phyloP scores from a whole-genome alignment of 2,329 filamentous ascomycete species.

The Arthrobotrys musiformis region DNA sequence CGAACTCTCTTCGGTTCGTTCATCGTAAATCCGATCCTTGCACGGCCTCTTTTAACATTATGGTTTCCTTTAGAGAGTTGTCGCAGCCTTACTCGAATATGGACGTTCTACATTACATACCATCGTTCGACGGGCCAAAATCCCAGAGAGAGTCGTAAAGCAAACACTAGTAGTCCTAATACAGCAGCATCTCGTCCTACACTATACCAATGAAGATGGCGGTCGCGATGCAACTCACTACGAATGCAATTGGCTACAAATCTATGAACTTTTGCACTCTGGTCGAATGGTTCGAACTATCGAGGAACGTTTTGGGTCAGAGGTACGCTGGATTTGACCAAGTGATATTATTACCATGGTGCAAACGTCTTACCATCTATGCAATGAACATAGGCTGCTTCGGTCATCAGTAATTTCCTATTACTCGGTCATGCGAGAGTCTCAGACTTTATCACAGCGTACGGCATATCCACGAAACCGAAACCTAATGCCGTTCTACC shows the following conservation, averaged over 20 bases:
- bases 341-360: constrained; percentile 3
- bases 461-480: constrained; percentile 58
- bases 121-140: constrained; percentile 76
- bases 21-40: neutral
- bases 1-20: constrained; percentile 86
- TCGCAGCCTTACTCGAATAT: constrained; percentile 78
- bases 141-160: constrained; percentile 79
- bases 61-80: constrained; percentile 75
- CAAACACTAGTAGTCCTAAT: constrained; percentile 85
- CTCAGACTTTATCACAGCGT: constrained; percentile 63
- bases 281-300: constrained; percentile 84
- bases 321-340: constrained; percentile 67
- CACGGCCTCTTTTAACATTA: neutral
- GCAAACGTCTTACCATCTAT: neutral
- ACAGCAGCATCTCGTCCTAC: constrained; percentile 86
- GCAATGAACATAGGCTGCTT: constrained; percentile 50
- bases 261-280: constrained; percentile 82
- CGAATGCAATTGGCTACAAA: constrained; percentile 81
- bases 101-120: constrained; percentile 79
- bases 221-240: constrained; percentile 73
- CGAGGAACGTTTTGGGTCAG: constrained; percentile 77
- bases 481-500: constrained; percentile 30
- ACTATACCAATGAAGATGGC: constrained; percentile 73
- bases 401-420: constrained; percentile 58
- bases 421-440: constrained; percentile 62